Base-by-base conservation (phyloP, 306 rosid genomes). In the Dryas octopetala region DNA sequence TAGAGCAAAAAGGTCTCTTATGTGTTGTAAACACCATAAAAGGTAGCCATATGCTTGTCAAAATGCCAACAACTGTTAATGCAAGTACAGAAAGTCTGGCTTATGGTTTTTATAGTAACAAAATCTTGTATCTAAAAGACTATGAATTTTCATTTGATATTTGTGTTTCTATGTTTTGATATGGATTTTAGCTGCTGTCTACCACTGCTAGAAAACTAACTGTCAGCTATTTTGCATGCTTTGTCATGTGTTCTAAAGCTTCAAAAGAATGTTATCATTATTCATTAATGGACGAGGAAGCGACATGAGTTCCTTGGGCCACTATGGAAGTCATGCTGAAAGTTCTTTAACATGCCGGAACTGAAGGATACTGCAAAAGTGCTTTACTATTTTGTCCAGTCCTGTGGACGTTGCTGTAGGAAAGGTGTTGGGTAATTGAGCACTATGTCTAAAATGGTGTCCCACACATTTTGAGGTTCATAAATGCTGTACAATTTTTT, bases 261-360 rank as follows among this genome's bases (percentile, higher is more conserved):
- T 54, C 57, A 52, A 69, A 69, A 49, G 51, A 45, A 38, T 32
- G 9, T 17, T 65, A 17, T 43, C 9, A 10, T 17, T 43, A 69
- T 9, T 43, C 9, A 10, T 17, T 43, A 69, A n/a, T 69, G 40
- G 38, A 52, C 38, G 62, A 50, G 73, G 47, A 69, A 69, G 26
- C 43, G 19, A 51, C 45, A 14, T 28, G 45, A 49, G 26, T n/a
- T 68, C 45, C 65, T 11, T 12, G 44, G 44, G 19, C 32, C n/a
- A 28, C 13, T 38, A 66, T 23, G 32, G 70, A 66, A 46, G 54
- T 66, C 1, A 45, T 45, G 53, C 9, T 17, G 48, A 59, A 59
- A 19, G 38, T 65, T 43, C 5, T 65, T 65, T 14, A 44, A 19
- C 32, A 65, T 65, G 69, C 69, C 69, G n/a, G 45, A n/a, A 32